Evolutionary conservation across 352 stramenopile genomes (phyloP), one percentile per base, ranked within the genome.

Genomic region (Phytophthora crassamura): DNA sequence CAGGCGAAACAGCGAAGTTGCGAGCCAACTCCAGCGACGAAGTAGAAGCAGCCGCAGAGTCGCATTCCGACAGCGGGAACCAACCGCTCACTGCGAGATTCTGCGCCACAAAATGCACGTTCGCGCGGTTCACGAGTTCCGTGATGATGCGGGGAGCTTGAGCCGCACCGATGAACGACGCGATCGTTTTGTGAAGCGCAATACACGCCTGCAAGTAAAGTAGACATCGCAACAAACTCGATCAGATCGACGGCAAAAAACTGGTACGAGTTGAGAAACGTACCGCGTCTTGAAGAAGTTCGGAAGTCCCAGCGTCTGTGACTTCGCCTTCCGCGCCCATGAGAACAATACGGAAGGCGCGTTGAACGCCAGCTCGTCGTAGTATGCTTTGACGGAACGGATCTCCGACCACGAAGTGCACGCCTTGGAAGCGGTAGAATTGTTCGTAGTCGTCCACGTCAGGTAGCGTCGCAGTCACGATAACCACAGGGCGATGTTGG

Each of bases 61-160:
- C 67, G 18, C 67, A 74, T 7, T 70, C 54, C 6, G 68, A 55
- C 18, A 63, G 64, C 32, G 74, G 74, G 40, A 94, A 94, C 86
- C 86, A 94, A n/a, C 76, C 67, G 46, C 82, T 91, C n/a, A 57
- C 69, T 1, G 69, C 65, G 55, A 94, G 68, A 36, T 88, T 93
- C 59, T 94, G 86, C 8, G 82, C 77, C 30, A 94, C 79, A 36
- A 93, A 94, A 58, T 94, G 86, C 41, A 94, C 84, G 22, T 93
- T 94, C 2, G 80, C 73, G 16, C 86, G 74, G 59, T 91, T 94
- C 18, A 88, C 75, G 4, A 94, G 82, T 59, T 94, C 84, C 3
- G 84, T 93, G 57, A 94, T 86, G 64, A 94, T 75, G 5, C 82
- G 77, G 7, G 84, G 80, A 3, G 82, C 84, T 35, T 74, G 75